Percentiles rank a stretch among this genome's conserved stretches.
These are phyloP conservation scores for Leccinum barrowsii DNA, from an alignment of 768 basidiomycete species.

Conservation along the genomic window DNA sequence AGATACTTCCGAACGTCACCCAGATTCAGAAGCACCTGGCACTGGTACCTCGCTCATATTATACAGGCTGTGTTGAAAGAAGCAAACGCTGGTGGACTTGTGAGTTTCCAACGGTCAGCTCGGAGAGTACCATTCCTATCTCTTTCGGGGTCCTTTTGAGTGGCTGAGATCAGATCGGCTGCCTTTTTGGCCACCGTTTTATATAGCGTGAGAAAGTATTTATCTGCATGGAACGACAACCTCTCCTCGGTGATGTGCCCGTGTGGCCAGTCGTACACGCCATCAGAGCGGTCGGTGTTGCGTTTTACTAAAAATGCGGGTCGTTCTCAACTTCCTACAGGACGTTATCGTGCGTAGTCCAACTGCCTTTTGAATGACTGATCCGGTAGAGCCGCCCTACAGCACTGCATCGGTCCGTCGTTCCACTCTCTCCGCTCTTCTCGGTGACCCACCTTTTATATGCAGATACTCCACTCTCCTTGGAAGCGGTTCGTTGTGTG, in stretches of 20 bases:
- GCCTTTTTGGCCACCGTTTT: not conserved
- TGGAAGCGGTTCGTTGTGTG: constrained; percentile 61
- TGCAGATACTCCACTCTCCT: constrained; percentile 77
- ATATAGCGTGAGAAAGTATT: not conserved
- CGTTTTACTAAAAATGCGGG: too few species aligned
- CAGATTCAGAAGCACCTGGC: too few species aligned
- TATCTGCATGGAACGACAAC: constrained; percentile 32
- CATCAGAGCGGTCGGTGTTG: constrained; percentile 51
- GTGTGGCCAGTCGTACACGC: constrained; percentile 83
- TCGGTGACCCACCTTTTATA: not conserved
- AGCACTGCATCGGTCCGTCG: constrained; percentile 70
- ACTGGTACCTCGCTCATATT: too few species aligned
- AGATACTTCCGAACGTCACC: too few species aligned
- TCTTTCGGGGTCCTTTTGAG: too few species aligned
- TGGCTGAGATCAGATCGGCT: too few species aligned
- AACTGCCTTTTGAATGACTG: not conserved
- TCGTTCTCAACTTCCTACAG: constrained; percentile 34
- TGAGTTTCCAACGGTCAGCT: too few species aligned
- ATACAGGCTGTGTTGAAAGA: too few species aligned
- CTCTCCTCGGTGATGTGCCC: constrained; percentile 49
- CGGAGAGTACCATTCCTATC: too few species aligned
- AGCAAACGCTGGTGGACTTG: too few species aligned
- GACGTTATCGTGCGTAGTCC: constrained; percentile 52
- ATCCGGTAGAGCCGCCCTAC: constrained; percentile 1
- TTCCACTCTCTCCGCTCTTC: not conserved